A percentile compares a stretch with the other conserved stretches of the same genome.
Conservation (phyloP, 495 filamentous ascomycete species). For the Aspergillus homomorphus region DNA sequence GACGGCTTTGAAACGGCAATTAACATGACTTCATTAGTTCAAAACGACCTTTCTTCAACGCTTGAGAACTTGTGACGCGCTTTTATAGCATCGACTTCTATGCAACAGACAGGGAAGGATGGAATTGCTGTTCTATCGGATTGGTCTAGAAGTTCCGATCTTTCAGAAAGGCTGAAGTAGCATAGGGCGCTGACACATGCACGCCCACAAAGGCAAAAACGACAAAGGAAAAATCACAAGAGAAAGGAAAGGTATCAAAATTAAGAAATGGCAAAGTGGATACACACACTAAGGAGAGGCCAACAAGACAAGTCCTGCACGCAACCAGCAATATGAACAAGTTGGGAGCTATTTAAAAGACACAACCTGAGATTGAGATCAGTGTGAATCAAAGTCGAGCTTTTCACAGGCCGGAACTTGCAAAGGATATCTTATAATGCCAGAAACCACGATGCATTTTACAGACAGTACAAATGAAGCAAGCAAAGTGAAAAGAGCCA, state of each 20-base stretch:
- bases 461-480: constrained; percentile 1
- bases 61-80: too few relatives aligned
- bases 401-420: not conserved
- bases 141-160: not conserved
- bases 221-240: not conserved
- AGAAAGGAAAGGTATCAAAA: not conserved
- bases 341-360: not conserved
- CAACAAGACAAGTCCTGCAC: not conserved
- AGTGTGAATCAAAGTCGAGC: not conserved
- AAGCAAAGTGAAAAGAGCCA: not conserved
- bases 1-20: too few relatives aligned
- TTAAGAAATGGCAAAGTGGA: not conserved
- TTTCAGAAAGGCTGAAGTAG: not conserved
- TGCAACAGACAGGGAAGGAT: too few relatives aligned
- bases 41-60: too few relatives aligned
- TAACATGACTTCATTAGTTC: too few relatives aligned
- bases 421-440: constrained; percentile 15
- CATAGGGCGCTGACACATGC: not conserved
- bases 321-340: not conserved
- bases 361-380: not conserved
- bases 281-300: not conserved
- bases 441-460: constrained; percentile 10
- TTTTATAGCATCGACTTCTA: too few relatives aligned
- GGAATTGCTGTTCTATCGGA: too few relatives aligned
- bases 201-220: not conserved